These are phyloP conservation scores for Sherardia arvensis DNA, from an alignment of 257 asterid genomes.

Conservation along the genomic window DNA sequence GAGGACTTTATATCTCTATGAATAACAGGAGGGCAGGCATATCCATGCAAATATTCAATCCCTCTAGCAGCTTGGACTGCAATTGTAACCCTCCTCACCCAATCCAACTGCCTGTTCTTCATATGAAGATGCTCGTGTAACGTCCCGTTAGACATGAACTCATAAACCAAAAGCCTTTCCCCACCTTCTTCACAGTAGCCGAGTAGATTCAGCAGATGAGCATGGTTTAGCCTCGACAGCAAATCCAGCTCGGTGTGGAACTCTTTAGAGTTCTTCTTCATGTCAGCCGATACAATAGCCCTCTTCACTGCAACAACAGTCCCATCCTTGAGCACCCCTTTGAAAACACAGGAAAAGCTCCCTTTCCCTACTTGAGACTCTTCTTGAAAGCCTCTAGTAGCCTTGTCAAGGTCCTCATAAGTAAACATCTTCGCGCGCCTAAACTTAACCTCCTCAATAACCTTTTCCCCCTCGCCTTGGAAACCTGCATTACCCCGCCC, in stretches of 20 bases:
- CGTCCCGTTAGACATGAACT: constrained; percentile 94
- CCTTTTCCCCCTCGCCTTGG: constrained; percentile 41
- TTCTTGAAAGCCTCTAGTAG: constrained; percentile 63
- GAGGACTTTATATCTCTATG: constrained; percentile 91
- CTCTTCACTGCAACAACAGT: constrained; percentile 72
- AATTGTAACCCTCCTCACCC: constrained; percentile 78
- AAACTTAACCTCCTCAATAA: constrained; percentile 57
- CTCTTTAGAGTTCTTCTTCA: constrained; percentile 75
- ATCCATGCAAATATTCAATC: constrained; percentile 80
- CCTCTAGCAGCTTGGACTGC: constrained; percentile 95
- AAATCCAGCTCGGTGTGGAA: constrained; percentile 79
- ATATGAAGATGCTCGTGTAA: constrained; percentile 71
- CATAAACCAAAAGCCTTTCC: constrained; percentile 78
- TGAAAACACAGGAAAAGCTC: constrained; percentile 80
- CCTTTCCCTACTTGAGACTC: constrained; percentile 81
- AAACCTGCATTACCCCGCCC: constrained; percentile 28
- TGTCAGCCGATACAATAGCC: constrained; percentile 60
- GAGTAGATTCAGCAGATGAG: constrained; percentile 67
- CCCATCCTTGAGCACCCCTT: constrained; percentile 73
- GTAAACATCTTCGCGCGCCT: constrained; percentile 72
- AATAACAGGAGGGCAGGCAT: constrained; percentile 94
- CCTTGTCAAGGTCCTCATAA: constrained; percentile 68
- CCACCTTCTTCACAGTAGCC: constrained; percentile 89
- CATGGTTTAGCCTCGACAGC: constrained; percentile 80
- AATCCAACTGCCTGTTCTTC: constrained; percentile 55